Conservation (phyloP, 345 rosid species). For the Carallia brachiata region DNA sequence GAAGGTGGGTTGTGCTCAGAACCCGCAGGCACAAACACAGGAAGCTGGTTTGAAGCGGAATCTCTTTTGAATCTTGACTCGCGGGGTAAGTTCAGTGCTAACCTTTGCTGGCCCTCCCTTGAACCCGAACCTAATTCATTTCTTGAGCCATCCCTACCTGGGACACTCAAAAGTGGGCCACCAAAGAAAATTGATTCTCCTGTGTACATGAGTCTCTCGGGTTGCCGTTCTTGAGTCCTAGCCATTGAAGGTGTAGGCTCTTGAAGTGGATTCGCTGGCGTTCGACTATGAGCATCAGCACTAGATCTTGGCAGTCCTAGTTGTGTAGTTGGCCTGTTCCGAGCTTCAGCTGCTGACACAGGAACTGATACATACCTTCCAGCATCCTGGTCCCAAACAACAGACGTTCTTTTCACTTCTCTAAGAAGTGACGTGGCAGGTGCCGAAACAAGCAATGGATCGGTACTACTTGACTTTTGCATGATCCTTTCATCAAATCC, state of each 20-base stretch:
- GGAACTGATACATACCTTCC: conserved; percentile 89
- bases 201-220: conserved; percentile 74
- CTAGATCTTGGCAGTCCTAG: conserved; percentile 38
- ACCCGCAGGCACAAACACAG: conserved; percentile 80
- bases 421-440: conserved; percentile 80
- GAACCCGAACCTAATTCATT: conserved; percentile 44
- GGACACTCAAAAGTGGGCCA: conserved; percentile 77
- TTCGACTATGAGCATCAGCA: conserved; percentile 45
- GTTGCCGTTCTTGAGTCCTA: conserved; percentile 46
- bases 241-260: conserved; percentile 47
- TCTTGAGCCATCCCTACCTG: conserved; percentile 53
- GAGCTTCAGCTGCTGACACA: conserved; percentile 61
- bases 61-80: conserved; percentile 88
- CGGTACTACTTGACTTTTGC: conserved; percentile 53
- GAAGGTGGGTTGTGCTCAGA: conserved; percentile 36
- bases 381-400: conserved; percentile 92
- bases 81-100: conserved; percentile 55
- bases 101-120: conserved; percentile 62
- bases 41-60: conserved; percentile 82
- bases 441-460: conserved; percentile 62
- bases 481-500: conserved; percentile 56
- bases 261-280: conserved; percentile 41
- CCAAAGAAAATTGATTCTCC: conserved; percentile 97
- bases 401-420: conserved; percentile 87
- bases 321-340: conserved; percentile 48